A percentile compares a stretch with the other conserved stretches of the same genome.
These are phyloP conservation scores for Phytophthora agathidicida DNA, from an alignment of 352 stramenopile species.

Conservation along the genomic window DNA sequence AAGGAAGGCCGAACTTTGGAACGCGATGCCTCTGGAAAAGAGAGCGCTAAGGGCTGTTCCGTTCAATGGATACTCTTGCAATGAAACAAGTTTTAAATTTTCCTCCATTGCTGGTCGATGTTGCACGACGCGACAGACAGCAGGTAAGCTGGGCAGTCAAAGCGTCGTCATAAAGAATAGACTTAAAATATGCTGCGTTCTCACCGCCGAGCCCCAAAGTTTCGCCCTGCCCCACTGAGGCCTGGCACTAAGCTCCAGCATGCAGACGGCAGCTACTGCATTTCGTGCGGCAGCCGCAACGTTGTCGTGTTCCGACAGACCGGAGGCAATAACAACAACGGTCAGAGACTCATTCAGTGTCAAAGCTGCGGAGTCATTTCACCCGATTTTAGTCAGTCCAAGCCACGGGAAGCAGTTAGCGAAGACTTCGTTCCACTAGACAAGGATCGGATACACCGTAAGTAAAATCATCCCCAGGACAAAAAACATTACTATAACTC, in stretches of 20 bases:
- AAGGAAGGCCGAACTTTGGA: no score
- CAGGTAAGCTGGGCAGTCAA: no score
- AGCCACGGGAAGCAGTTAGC: slow-evolving; percentile 22
- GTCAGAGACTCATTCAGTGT: slow-evolving; percentile 44
- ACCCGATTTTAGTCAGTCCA: slow-evolving; percentile 48
- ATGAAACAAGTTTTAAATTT: no score
- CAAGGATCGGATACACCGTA: slow-evolving; percentile 32
- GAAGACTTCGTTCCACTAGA: slow-evolving; percentile 39
- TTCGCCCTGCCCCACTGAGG: slow-evolving; percentile 17
- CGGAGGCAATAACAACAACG: background rate
- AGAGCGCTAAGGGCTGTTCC: no score
- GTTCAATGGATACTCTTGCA: no score
- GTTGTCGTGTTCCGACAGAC: slow-evolving; percentile 28
- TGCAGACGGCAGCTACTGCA: slow-evolving; percentile 52
- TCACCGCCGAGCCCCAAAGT: slow-evolving; percentile 18
- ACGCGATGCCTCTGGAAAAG: no score
- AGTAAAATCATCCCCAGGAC: no score
- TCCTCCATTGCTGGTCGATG: no score
- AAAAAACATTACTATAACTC: no score
- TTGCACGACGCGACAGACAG: no score
- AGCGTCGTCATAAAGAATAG: slow-evolving; percentile 20
- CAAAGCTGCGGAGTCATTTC: slow-evolving; percentile 56
- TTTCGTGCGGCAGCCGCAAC: slow-evolving; percentile 58
- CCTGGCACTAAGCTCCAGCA: slow-evolving; percentile 10
- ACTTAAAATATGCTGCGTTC: slow-evolving; percentile 16